These are phyloP conservation scores for Zasmidium citrigriseum DNA, from an alignment of 2,329 filamentous ascomycete species.

Conservation along the genomic window DNA sequence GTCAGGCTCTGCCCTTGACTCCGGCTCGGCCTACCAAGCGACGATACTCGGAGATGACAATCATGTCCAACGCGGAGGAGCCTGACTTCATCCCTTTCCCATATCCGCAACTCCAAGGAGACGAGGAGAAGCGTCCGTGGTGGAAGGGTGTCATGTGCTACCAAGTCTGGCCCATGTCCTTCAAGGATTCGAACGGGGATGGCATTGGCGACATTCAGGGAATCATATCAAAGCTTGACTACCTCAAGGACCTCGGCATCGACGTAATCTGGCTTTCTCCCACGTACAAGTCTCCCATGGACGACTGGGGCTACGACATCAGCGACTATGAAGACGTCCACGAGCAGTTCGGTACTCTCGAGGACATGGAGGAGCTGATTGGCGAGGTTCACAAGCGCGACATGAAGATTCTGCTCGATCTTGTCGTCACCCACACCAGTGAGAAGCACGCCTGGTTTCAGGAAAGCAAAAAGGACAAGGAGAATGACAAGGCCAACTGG, in stretches of 20 bases:
- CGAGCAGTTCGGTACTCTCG: conserved; percentile 65
- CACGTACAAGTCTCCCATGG: conserved; percentile 61
- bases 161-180: conserved; percentile 49
- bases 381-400: conserved; percentile 60
- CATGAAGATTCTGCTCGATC: conserved; percentile 72
- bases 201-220: conserved; percentile 65
- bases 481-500: conserved; percentile 57
- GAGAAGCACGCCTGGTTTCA: conserved; percentile 62
- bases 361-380: conserved; percentile 65
- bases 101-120: conserved; percentile 9
- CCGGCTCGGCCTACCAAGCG: background rate
- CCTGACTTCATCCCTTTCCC: background rate
- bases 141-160: conserved; percentile 50
- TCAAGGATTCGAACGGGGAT: conserved; percentile 55
- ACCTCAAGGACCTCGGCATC: conserved; percentile 61
- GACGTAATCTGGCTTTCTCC: conserved; percentile 69
- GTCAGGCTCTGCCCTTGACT: no score
- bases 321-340: conserved; percentile 68
- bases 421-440: conserved; percentile 78
- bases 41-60: background rate
- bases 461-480: conserved; percentile 53
- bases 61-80: background rate
- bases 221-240: conserved; percentile 61
- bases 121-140: conserved; percentile 34
- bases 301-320: conserved; percentile 71